These are phyloP conservation scores for Hyphopichia buzzinii DNA, from an alignment of 1,139 yeast genomes.

Conservation along the genomic window DNA sequence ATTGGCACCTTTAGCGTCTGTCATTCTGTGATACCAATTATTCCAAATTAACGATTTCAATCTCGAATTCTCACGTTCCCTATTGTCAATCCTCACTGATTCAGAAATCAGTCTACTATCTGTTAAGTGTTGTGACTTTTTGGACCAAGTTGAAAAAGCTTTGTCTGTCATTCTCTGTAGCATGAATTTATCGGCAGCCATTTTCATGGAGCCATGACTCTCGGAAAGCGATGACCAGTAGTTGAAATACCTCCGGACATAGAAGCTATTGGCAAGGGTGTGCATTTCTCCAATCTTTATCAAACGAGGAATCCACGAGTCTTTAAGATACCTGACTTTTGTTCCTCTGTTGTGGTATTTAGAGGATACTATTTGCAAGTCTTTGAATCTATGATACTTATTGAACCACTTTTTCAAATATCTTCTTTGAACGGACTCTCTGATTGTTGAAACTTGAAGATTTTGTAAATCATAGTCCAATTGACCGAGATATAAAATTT, in stretches of 20 bases:
- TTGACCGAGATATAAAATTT: constrained; percentile 10
- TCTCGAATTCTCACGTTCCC: neutral
- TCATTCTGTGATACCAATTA: constrained; percentile 1
- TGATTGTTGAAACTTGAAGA: constrained; percentile 5
- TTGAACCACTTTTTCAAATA: constrained; percentile 16
- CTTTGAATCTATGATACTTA: constrained; percentile 8
- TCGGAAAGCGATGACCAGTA: neutral
- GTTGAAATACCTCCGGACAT: neutral
- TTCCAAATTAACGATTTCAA: neutral
- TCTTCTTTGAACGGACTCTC: constrained; percentile 2
- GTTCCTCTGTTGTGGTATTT: constrained; percentile 5
- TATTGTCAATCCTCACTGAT: neutral
- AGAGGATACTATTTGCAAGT: constrained; percentile 12
- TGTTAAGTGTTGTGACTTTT: neutral
- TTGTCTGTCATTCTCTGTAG: neutral
- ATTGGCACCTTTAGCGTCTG: neutral
- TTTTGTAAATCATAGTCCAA: constrained; percentile 8
- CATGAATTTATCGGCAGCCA: neutral
- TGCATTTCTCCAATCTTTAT: constrained; percentile 1
- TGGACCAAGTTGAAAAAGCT: neutral
- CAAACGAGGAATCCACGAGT: constrained; percentile 4
- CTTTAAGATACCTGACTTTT: constrained; percentile 2
- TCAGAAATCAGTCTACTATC: neutral
- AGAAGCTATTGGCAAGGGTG: neutral
- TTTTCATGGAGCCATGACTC: too few relatives aligned